Evolutionary conservation across 208 protist species (phyloP).

Genomic region (Trypanosomatidae sp.): DNA sequence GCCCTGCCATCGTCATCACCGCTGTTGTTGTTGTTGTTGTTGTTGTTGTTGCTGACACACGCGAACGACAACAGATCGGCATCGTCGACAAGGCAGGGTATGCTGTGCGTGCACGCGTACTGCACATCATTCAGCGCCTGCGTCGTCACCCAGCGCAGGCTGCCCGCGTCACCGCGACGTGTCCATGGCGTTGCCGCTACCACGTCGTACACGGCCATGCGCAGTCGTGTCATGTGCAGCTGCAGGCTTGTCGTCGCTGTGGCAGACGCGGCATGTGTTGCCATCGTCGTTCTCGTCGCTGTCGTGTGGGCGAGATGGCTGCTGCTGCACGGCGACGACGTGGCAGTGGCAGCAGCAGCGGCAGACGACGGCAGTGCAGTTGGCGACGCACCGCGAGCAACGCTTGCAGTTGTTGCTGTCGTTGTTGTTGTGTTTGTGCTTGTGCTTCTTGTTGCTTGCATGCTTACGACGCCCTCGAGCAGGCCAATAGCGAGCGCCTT

Average conservation of each 20-base stretch:
- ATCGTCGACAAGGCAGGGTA: conserved; percentile 5
- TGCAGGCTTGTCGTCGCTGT: too few relatives aligned
- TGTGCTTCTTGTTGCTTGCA: too few relatives aligned
- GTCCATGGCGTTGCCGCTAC: conserved; percentile 12
- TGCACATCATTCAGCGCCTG: conserved; percentile 48
- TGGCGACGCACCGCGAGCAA: too few relatives aligned
- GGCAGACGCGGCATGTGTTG: conserved; percentile 1
- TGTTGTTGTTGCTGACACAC: too few relatives aligned
- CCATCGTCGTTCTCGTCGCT: not conserved
- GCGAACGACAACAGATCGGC: conserved; percentile 8
- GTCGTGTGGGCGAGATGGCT: not conserved
- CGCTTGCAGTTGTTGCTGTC: too few relatives aligned
- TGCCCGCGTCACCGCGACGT: conserved; percentile 24
- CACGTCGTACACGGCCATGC: conserved; percentile 22
- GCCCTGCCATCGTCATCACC: conserved; percentile 9
- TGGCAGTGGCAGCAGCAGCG: too few relatives aligned
- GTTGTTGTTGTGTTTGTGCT: too few relatives aligned
- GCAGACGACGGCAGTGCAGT: too few relatives aligned
- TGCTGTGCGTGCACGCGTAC: conserved; percentile 8
- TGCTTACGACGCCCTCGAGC: too few relatives aligned
- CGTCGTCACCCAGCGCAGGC: conserved; percentile 29
- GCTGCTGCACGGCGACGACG: conserved; percentile 5
- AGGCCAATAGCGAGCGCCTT: too few relatives aligned
- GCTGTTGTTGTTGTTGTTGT: conserved; percentile 5
- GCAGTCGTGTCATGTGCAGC: too few relatives aligned